Conservation (phyloP, 2,329 filamentous ascomycete species). For the Dactylellina drechsleri region DNA sequence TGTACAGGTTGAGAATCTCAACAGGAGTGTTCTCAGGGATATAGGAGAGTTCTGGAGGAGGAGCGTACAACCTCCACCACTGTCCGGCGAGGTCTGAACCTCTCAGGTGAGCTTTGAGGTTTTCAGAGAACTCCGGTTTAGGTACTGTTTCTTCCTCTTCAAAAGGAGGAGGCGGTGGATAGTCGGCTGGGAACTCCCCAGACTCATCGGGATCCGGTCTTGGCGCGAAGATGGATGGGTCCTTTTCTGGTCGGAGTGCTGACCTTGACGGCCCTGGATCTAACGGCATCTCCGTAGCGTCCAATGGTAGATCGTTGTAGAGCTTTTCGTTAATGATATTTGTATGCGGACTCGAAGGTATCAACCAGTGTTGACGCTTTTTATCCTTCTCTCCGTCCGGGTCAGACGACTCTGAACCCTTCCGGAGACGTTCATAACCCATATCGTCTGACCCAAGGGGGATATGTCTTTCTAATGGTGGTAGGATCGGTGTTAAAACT, state of each 20-base stretch:
- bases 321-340: slow-evolving; percentile 53
- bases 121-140: slow-evolving; percentile 45
- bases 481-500: slow-evolving; percentile 30
- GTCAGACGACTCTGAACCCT: slow-evolving; percentile 44
- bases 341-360: slow-evolving; percentile 45
- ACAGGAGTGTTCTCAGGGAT: slow-evolving; percentile 45
- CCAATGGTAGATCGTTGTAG: slow-evolving; percentile 47
- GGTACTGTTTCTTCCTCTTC: slow-evolving; percentile 45
- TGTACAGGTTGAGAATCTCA: slow-evolving; percentile 50
- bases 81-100: slow-evolving; percentile 44
- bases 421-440: slow-evolving; percentile 32
- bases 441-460: slow-evolving; percentile 26
- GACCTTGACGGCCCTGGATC: slow-evolving; percentile 41
- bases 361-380: slow-evolving; percentile 51
- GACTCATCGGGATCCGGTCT: slow-evolving; percentile 41
- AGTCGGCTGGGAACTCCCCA: slow-evolving; percentile 42
- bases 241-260: slow-evolving; percentile 43
- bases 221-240: slow-evolving; percentile 49
- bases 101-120: slow-evolving; percentile 46
- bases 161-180: slow-evolving; percentile 48
- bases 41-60: slow-evolving; percentile 49
- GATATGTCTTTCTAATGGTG: slow-evolving; percentile 32
- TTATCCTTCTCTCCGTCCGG: slow-evolving; percentile 47
- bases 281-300: slow-evolving; percentile 39
- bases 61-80: slow-evolving; percentile 51